Conservation (phyloP, 2,329 filamentous ascomycete genomes). For the Thielaviopsis cerberus region DNA sequence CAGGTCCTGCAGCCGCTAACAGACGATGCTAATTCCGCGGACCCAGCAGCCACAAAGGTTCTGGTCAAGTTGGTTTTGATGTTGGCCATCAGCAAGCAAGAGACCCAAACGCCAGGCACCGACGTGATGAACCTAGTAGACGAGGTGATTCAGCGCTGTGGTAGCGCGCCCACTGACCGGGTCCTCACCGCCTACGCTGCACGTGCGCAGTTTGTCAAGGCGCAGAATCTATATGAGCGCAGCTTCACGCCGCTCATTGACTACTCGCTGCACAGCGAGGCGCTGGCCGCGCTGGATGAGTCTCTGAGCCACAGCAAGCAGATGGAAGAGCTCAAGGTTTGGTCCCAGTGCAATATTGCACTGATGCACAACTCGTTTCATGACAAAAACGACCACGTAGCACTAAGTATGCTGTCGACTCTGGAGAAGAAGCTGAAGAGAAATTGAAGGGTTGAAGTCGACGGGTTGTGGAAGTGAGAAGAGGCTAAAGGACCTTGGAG, state of each 20-base stretch:
- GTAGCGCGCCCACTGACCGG: too few species aligned
- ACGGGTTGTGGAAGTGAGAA: background rate
- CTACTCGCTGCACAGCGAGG: background rate
- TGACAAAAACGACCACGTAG: background rate
- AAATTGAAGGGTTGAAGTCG: background rate
- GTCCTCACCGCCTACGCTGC: background rate
- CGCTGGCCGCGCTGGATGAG: background rate
- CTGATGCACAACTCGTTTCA: background rate
- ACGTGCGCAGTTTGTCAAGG: background rate
- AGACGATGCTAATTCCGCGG: too few species aligned
- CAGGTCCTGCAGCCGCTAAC: background rate
- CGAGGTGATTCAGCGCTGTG: background rate
- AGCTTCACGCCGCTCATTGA: background rate
- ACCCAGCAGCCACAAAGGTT: background rate
- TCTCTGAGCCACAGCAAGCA: background rate
- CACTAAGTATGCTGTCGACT: background rate
- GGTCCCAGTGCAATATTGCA: background rate
- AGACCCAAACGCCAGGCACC: background rate
- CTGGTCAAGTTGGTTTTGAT: background rate
- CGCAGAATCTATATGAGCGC: background rate
- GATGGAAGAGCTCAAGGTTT: background rate
- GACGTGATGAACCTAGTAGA: background rate
- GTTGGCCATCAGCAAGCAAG: background rate
- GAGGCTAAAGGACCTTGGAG: background rate
- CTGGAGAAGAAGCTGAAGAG: background rate